Percentiles rank a stretch among this genome's conserved stretches.
Conservation (phyloP, 352 stramenopile genomes). For the Halophytophthora batemanensis region DNA sequence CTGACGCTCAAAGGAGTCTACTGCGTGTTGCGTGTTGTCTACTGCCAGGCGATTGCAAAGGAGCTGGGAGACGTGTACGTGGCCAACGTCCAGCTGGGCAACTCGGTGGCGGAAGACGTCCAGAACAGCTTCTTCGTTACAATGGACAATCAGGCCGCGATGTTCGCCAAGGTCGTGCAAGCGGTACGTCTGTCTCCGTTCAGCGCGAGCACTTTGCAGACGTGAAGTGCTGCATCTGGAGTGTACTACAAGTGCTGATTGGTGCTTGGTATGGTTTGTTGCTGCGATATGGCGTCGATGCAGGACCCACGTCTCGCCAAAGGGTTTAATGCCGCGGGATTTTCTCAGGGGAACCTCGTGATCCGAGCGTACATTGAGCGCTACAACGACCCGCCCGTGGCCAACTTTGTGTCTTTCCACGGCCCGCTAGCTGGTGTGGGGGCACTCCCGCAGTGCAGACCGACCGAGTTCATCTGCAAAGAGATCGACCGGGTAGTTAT, state of each 20-base stretch:
- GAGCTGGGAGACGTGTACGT: constrained; percentile 78
- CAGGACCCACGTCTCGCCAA: constrained; percentile 76
- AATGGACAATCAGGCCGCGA: constrained; percentile 89
- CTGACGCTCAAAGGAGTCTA: not conserved
- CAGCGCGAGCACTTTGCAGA: no score
- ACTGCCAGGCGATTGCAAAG: constrained; percentile 55
- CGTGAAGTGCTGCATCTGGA: not conserved
- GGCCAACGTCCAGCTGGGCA: constrained; percentile 87
- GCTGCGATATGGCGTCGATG: not conserved
- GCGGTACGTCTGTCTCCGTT: constrained; percentile 25
- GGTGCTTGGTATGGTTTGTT: not conserved
- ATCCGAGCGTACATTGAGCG: constrained; percentile 93
- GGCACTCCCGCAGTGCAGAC: constrained; percentile 86
- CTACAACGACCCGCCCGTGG: constrained; percentile 91
- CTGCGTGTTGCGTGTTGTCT: not conserved
- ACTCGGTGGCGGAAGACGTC: constrained; percentile 80
- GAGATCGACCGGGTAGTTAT: constrained; percentile 60
- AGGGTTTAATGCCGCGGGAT: constrained; percentile 93
- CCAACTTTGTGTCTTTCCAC: constrained; percentile 91
- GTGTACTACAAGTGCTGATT: constrained; percentile 2
- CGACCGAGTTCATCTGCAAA: constrained; percentile 83
- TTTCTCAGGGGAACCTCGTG: constrained; percentile 93
- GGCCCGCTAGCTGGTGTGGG: constrained; percentile 89
- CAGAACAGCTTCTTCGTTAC: constrained; percentile 93
- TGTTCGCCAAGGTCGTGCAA: constrained; percentile 85